A percentile compares a stretch with the other conserved stretches of the same genome.
phyloP scores from a whole-genome alignment of 345 rosid genomes.

The Clarkia xantiana region DNA sequence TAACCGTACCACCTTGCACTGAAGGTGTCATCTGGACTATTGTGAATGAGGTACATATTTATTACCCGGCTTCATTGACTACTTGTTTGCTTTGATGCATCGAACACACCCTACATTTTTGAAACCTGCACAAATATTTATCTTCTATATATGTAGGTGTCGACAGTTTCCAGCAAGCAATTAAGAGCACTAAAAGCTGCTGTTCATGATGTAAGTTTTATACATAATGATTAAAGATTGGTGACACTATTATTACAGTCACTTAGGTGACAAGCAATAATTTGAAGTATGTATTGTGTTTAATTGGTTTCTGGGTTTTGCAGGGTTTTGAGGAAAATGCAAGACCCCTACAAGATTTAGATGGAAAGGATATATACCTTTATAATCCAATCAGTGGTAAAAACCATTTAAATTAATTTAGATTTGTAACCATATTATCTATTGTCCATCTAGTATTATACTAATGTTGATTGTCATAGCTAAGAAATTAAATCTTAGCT shows the following conservation, averaged over 20 bases:
- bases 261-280: not conserved
- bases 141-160: slow-evolving; percentile 21
- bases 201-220: slow-evolving; percentile 32
- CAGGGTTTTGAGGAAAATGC: slow-evolving; percentile 56
- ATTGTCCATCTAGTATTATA: no score
- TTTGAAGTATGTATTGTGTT: no score
- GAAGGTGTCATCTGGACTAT: slow-evolving; percentile 71
- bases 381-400: slow-evolving; percentile 14
- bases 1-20: slow-evolving; percentile 63
- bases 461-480: no score
- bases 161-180: slow-evolving; percentile 54
- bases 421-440: no score
- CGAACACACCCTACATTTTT: no score
- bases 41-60: slow-evolving; percentile 28
- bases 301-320: no score
- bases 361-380: slow-evolving; percentile 27
- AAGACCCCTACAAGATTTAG: slow-evolving; percentile 40
- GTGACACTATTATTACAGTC: no score
- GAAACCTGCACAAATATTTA: not conserved
- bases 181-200: slow-evolving; percentile 26
- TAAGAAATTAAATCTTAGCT: no score
- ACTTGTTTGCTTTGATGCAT: no score
- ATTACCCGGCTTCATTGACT: no score
- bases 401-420: no score
- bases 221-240: no score